Percentiles rank a stretch among this genome's conserved stretches.
These are phyloP conservation scores for Populus hybrid DNA, from an alignment of 441 rosid species.

Conservation along the genomic window DNA sequence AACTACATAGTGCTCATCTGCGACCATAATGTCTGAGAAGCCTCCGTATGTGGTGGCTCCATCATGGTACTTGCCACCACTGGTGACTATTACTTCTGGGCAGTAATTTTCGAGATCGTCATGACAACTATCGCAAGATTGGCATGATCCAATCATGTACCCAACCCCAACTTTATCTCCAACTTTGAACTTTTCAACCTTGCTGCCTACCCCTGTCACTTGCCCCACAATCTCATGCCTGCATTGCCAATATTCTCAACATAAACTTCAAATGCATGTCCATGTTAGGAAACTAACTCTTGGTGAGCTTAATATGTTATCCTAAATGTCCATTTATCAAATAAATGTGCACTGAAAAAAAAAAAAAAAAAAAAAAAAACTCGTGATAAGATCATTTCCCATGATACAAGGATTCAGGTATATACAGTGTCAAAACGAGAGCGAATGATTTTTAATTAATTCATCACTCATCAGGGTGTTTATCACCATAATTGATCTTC, in stretches of 20 bases:
- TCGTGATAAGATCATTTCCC: too few species aligned
- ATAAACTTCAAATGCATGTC: too few species aligned
- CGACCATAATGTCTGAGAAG: slow-evolving; percentile 54
- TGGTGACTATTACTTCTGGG: slow-evolving; percentile 41
- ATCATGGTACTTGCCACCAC: slow-evolving; percentile 38
- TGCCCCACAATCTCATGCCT: slow-evolving; percentile 23
- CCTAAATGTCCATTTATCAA: too few species aligned
- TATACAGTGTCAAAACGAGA: too few species aligned
- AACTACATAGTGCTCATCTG: slow-evolving; percentile 50
- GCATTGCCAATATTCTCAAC: neutral
- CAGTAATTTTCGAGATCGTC: slow-evolving; percentile 70
- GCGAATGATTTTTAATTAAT: too few species aligned
- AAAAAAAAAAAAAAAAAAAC: too few species aligned
- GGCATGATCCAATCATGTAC: slow-evolving; percentile 62
- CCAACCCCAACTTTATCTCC: slow-evolving; percentile 69
- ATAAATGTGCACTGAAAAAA: too few species aligned
- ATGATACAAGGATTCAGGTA: too few species aligned
- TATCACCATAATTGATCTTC: too few species aligned
- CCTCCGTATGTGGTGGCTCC: slow-evolving; percentile 63
- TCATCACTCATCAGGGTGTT: too few species aligned
- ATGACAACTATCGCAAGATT: slow-evolving; percentile 49
- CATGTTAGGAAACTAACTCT: too few species aligned
- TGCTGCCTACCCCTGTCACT: slow-evolving; percentile 16
- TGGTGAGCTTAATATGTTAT: too few species aligned
- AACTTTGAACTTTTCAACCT: slow-evolving; percentile 16